These are phyloP conservation scores for Poa pratensis DNA, from an alignment of 176 grass and related monocot genomes.

Conservation along the genomic window DNA sequence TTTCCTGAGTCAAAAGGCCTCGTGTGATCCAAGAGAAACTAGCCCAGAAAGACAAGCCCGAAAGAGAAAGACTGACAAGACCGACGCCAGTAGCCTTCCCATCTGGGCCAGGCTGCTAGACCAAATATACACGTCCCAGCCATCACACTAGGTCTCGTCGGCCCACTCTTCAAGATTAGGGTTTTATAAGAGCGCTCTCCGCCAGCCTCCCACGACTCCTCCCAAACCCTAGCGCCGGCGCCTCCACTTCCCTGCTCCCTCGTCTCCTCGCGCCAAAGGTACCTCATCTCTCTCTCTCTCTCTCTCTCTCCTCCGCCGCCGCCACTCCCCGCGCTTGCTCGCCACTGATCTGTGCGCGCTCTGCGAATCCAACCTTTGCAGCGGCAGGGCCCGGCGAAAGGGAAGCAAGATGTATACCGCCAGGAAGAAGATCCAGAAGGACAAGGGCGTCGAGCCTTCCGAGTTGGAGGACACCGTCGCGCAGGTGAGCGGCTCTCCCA, in stretches of 20 bases:
- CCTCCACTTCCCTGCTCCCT: slow-evolving; percentile 40
- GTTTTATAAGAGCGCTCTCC: slow-evolving; percentile 44
- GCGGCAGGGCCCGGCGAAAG: slow-evolving; percentile 45
- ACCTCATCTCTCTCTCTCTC: slow-evolving; percentile 5
- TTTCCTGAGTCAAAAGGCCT: neutral
- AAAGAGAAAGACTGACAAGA: no score
- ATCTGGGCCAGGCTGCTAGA: neutral
- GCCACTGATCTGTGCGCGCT: slow-evolving; percentile 17
- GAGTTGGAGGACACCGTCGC: slow-evolving; percentile 95
- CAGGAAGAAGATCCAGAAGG: slow-evolving; percentile 97
- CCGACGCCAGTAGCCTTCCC: no score
- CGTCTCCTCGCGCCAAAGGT: slow-evolving; percentile 46
- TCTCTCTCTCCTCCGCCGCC: neutral
- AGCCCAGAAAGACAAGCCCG: neutral
- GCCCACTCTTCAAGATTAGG: slow-evolving; percentile 26
- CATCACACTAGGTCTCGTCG: no score
- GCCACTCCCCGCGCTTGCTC: neutral
- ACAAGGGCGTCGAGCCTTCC: slow-evolving; percentile 84
- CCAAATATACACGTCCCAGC: neutral
- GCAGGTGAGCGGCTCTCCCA: slow-evolving; percentile 53
- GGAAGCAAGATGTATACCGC: slow-evolving; percentile 84
- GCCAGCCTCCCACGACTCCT: neutral
- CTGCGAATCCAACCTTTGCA: neutral
- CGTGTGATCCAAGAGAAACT: no score
- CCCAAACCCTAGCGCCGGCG: slow-evolving; percentile 53